Evolutionary conservation across 345 rosid genomes (phyloP).

Genomic region (Trapa bicornis): DNA sequence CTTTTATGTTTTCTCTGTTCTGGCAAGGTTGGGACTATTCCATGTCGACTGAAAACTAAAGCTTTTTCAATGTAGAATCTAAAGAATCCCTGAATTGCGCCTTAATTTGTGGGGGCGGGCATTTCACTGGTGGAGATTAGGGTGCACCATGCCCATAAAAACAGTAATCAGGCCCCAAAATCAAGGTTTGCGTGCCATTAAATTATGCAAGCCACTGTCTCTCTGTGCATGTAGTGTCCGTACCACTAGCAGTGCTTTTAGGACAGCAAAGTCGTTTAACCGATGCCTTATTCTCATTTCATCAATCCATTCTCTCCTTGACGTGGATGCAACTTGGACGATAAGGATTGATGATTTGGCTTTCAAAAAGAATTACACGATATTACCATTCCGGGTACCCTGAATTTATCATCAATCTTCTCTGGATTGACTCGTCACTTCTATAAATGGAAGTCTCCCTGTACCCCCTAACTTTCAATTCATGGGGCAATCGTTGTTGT

Average conservation of each 20-base stretch:
- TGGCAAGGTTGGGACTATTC: neutral
- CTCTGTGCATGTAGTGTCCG: neutral
- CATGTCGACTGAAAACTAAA: neutral
- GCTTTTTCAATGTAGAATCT: neutral
- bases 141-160: constrained; percentile 1
- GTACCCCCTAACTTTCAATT: neutral
- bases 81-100: constrained; percentile 40
- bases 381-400: too few relatives aligned
- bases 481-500: neutral
- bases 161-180: neutral
- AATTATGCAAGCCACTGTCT: neutral
- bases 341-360: too few relatives aligned
- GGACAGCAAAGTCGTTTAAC: neutral
- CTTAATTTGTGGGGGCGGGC: constrained; percentile 34
- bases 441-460: too few relatives aligned
- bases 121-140: constrained; percentile 9
- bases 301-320: too few relatives aligned
- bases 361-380: too few relatives aligned
- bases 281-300: neutral
- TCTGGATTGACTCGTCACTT: neutral
- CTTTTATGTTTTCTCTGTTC: neutral
- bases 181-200: neutral
- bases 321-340: too few relatives aligned
- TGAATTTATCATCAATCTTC: neutral
- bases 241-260: neutral